These are phyloP conservation scores for Brachypodium distachyon DNA, from an alignment of 202 grass and related monocot genomes.

Conservation along the genomic window DNA sequence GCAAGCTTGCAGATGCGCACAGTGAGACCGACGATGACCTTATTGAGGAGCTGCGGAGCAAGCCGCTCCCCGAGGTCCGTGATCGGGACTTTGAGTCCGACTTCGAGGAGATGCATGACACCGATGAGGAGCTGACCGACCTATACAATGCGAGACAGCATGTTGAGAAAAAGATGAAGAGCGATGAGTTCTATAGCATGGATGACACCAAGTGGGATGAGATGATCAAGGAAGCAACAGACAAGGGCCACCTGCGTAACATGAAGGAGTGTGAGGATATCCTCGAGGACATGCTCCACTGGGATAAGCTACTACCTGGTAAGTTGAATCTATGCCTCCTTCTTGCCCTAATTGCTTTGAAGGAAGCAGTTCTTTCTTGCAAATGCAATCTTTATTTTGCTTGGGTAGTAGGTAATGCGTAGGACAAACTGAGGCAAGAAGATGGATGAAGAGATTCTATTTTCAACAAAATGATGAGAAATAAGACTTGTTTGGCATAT, in stretches of 20 bases:
- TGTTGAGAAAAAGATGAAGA: slow-evolving; percentile 74
- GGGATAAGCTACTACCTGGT: slow-evolving; percentile 83
- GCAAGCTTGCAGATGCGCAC: slow-evolving; percentile 37
- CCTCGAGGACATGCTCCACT: slow-evolving; percentile 88
- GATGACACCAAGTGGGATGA: slow-evolving; percentile 70
- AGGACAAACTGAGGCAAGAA: background rate
- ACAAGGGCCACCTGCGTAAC: slow-evolving; percentile 32
- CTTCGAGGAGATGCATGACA: slow-evolving; percentile 53
- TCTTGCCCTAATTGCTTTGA: background rate
- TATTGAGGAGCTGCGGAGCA: slow-evolving; percentile 42
- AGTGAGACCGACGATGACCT: slow-evolving; percentile 56
- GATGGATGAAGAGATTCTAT: background rate
- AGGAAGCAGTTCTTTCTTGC: background rate
- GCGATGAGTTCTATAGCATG: slow-evolving; percentile 61
- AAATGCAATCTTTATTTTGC: background rate
- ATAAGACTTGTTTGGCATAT: background rate
- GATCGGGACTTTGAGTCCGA: slow-evolving; percentile 57
- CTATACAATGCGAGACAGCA: slow-evolving; percentile 75
- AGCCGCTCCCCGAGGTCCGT: slow-evolving; percentile 27
- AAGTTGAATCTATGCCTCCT: slow-evolving; percentile 5
- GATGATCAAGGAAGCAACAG: slow-evolving; percentile 33
- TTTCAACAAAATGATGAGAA: background rate
- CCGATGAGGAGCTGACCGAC: slow-evolving; percentile 66
- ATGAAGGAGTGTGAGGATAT: slow-evolving; percentile 82
- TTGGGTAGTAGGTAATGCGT: background rate